Evolutionary conservation across 148 eudicot genomes (phyloP).

Genomic region (Nepenthes gracilis): DNA sequence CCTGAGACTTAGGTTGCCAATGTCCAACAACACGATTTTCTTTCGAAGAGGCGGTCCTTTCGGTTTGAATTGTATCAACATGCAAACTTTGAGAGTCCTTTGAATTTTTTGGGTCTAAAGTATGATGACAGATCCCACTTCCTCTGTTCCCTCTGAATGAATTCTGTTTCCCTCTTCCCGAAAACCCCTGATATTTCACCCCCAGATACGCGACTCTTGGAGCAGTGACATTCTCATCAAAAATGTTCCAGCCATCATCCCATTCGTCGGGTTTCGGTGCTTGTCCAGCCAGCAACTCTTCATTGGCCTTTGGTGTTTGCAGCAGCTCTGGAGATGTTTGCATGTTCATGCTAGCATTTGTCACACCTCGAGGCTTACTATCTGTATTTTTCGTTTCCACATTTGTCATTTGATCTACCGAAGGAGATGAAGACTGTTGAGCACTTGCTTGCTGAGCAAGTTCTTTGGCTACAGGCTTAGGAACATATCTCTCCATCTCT

Average conservation of each 20-base stretch:
- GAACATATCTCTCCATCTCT: slow-evolving; percentile 94
- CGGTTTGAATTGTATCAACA: slow-evolving; percentile 32
- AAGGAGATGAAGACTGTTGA: slow-evolving; percentile 27
- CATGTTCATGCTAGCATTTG: slow-evolving; percentile 18
- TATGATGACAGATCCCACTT: slow-evolving; percentile 14
- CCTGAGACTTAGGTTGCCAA: slow-evolving; percentile 81
- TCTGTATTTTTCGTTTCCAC: slow-evolving; percentile 29
- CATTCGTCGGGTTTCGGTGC: slow-evolving; percentile 8
- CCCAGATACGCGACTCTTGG: slow-evolving; percentile 10
- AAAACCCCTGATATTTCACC: slow-evolving; percentile 28
- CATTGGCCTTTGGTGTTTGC: slow-evolving; percentile 16
- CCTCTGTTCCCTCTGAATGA: slow-evolving; percentile 37
- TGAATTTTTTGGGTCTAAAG: slow-evolving; percentile 24
- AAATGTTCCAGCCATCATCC: slow-evolving; percentile 33
- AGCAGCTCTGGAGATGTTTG: slow-evolving; percentile 14
- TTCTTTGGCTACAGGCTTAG: slow-evolving; percentile 87
- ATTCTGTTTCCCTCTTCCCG: slow-evolving; percentile 44
- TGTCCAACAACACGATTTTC: slow-evolving; percentile 44
- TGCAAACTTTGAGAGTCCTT: slow-evolving; percentile 18
- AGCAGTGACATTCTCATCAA: slow-evolving; percentile 19
- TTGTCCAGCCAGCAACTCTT: slow-evolving; percentile 16
- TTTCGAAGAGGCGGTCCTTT: slow-evolving; percentile 28
- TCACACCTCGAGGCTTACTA: slow-evolving; percentile 26
- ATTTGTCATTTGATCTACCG: slow-evolving; percentile 15
- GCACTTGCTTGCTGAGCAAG: slow-evolving; percentile 61